phyloP scores from a whole-genome alignment of 2,329 filamentous ascomycete species.

The Parascedosporium putredinis region DNA sequence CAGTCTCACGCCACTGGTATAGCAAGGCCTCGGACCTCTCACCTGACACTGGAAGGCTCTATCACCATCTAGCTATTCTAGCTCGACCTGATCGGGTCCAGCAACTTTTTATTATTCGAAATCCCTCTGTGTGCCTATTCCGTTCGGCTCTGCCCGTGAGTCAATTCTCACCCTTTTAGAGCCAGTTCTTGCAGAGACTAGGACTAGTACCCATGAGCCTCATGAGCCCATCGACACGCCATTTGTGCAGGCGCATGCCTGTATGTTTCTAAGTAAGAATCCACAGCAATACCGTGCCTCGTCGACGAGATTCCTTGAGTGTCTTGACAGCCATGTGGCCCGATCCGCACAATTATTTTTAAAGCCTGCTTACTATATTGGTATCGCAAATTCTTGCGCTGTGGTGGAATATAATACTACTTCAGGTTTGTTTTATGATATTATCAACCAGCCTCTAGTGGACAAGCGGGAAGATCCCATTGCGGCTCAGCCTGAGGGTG shows the following conservation, averaged over 20 bases:
- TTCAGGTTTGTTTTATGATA: neutral
- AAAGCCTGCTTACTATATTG: conserved; percentile 41
- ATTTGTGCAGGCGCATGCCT: conserved; percentile 54
- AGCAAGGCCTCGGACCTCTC: conserved; percentile 67
- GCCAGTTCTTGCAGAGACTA: conserved; percentile 36
- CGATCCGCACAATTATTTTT: conserved; percentile 40
- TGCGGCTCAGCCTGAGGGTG: neutral
- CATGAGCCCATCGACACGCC: conserved; percentile 36
- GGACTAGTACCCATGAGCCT: conserved; percentile 21
- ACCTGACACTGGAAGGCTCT: conserved; percentile 66
- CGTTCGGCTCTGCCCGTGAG: conserved; percentile 58
- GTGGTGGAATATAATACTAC: conserved; percentile 3
- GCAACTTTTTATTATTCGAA: conserved; percentile 63
- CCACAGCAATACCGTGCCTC: conserved; percentile 34
- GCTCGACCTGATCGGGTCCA: conserved; percentile 59
- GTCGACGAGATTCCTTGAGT: conserved; percentile 36
- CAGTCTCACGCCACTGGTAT: conserved; percentile 76
- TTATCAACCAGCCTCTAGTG: neutral
- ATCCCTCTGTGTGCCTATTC: conserved; percentile 55
- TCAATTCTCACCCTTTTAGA: conserved; percentile 62
- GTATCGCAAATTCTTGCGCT: conserved; percentile 9
- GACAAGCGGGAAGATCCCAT: neutral
- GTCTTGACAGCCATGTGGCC: conserved; percentile 48
- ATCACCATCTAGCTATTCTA: conserved; percentile 79
- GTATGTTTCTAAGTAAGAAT: conserved; percentile 47